Conservation (phyloP, 495 filamentous ascomycete genomes). For the Aspergillus incahuasiensis region DNA sequence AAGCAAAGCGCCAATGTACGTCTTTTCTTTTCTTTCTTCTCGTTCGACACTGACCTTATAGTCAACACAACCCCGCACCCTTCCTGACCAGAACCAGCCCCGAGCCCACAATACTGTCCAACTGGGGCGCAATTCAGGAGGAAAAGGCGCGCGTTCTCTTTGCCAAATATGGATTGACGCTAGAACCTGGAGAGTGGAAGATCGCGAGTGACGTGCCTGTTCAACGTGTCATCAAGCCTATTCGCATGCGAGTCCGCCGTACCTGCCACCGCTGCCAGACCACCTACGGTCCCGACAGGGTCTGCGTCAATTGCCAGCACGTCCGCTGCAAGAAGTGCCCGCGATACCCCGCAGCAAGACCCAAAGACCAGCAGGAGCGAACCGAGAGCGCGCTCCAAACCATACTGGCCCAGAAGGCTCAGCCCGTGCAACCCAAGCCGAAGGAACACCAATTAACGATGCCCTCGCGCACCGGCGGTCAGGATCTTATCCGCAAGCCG, state of each 20-base stretch:
- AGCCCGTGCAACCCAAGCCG: constrained; percentile 17
- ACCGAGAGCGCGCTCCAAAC: constrained; percentile 37
- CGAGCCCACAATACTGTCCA: constrained; percentile 25
- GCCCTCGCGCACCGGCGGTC: constrained; percentile 60
- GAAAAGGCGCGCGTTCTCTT: constrained; percentile 68
- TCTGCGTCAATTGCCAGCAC: constrained; percentile 71
- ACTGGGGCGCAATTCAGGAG: constrained; percentile 47
- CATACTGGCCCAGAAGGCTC: constrained; percentile 16
- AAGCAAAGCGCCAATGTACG: constrained; percentile 29
- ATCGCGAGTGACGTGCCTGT: constrained; percentile 51
- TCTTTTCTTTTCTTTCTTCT: constrained; percentile 17
- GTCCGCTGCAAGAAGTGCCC: constrained; percentile 74
- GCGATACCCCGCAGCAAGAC: constrained; percentile 57
- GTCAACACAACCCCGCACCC: background rate
- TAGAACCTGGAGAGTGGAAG: constrained; percentile 67
- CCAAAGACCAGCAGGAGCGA: constrained; percentile 37
- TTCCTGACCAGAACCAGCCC: constrained; percentile 7
- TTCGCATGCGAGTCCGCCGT: constrained; percentile 87
- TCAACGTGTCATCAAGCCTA: constrained; percentile 76
- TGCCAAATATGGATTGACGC: constrained; percentile 66
- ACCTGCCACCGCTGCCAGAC: constrained; percentile 75
- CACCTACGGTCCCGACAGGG: constrained; percentile 63
- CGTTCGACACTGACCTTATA: constrained; percentile 14
- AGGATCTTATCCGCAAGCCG: constrained; percentile 64
- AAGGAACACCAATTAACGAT: constrained; percentile 46